phyloP scores from a whole-genome alignment of 495 filamentous ascomycete genomes.

The Polyplosphaeria fusca region DNA sequence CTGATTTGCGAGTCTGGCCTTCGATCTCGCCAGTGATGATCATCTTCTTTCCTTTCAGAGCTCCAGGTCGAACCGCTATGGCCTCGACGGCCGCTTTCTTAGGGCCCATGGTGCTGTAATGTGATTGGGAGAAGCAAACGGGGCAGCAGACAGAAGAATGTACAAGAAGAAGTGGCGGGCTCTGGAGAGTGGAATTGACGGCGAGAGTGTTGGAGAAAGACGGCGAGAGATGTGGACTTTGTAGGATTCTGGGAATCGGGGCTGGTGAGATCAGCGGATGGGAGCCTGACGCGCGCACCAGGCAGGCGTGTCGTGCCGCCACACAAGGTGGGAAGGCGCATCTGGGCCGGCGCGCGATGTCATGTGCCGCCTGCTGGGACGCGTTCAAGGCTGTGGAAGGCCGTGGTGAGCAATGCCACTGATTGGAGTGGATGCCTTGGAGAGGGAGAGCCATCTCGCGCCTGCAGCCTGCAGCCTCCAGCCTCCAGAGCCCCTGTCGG shows the following conservation, averaged over 20 bases:
- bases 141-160: neutral
- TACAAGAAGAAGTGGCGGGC: conserved; percentile 1
- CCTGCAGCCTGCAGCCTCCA: too few species aligned
- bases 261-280: neutral
- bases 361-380: too few species aligned
- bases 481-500: too few species aligned
- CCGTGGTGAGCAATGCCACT: too few species aligned
- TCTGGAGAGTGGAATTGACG: neutral
- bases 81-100: conserved; percentile 9
- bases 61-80: conserved; percentile 12
- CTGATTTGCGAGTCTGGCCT: conserved; percentile 10
- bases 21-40: conserved; percentile 25
- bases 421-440: too few species aligned
- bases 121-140: neutral
- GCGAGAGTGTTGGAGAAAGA: neutral
- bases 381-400: too few species aligned
- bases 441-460: too few species aligned
- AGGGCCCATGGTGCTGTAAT: conserved; percentile 7
- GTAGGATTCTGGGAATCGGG: neutral
- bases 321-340: too few species aligned
- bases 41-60: conserved; percentile 13
- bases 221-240: neutral
- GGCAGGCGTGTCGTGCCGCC: too few species aligned
- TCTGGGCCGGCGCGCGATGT: too few species aligned
- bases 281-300: too few species aligned